A percentile compares a stretch with the other conserved stretches of the same genome.
phyloP scores from a whole-genome alignment of 306 rosid species.

The Vicia sativa region DNA sequence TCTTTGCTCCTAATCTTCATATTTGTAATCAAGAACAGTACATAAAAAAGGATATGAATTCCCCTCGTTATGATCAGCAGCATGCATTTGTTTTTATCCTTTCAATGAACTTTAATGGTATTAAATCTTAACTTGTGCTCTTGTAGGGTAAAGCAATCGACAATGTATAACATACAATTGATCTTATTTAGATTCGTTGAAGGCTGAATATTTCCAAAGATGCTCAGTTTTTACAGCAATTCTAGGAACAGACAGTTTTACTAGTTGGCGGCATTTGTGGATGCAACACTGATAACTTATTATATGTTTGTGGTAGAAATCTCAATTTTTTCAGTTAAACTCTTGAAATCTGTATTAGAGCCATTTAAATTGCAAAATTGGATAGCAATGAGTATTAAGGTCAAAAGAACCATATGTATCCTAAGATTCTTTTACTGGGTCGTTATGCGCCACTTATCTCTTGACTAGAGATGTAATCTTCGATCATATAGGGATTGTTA shows the following conservation, averaged over 20 bases:
- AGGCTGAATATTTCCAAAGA: constrained; percentile 18
- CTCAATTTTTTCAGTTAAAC: constrained; percentile 17
- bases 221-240: constrained; percentile 20
- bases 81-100: constrained; percentile 32
- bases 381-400: constrained; percentile 15
- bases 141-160: constrained; percentile 43
- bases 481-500: constrained; percentile 1
- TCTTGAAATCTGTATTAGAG: constrained; percentile 25
- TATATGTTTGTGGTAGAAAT: constrained; percentile 22
- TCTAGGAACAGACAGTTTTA: constrained; percentile 11
- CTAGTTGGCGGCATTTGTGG: constrained; percentile 26
- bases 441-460: background rate
- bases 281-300: constrained; percentile 25
- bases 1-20: constrained; percentile 16
- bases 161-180: constrained; percentile 33
- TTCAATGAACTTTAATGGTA: background rate
- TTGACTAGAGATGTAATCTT: constrained; percentile 6
- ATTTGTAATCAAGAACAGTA: constrained; percentile 20
- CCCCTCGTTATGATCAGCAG: constrained; percentile 10
- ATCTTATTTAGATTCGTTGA: constrained; percentile 36
- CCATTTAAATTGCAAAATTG: constrained; percentile 13
- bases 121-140: constrained; percentile 27
- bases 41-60: constrained; percentile 22
- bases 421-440: constrained; percentile 10
- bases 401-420: background rate